A percentile compares a stretch with the other conserved stretches of the same genome.
These are phyloP conservation scores for Eimeria brunetti DNA, from an alignment of 169 alveolate species.

Conservation along the genomic window DNA sequence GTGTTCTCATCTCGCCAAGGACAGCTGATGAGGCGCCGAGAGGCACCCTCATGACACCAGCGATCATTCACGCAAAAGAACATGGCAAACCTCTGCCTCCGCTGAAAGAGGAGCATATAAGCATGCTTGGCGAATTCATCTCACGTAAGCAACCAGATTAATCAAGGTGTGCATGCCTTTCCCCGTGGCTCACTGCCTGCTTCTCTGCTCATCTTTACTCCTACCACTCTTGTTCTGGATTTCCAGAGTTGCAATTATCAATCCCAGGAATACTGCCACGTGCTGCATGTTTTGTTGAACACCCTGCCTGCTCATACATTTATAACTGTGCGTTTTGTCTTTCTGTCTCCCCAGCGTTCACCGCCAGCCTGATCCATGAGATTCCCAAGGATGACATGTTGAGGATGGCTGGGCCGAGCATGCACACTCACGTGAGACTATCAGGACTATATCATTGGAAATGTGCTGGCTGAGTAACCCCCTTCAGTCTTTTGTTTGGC, in stretches of 20 bases:
- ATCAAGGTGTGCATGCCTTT: background rate
- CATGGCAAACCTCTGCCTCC: constrained; percentile 44
- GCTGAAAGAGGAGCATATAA: background rate
- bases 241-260: background rate
- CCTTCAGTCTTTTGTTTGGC: background rate
- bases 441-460: background rate
- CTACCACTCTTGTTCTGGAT: background rate
- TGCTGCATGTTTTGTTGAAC: background rate
- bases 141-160: background rate
- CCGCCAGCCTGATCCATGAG: constrained; percentile 4
- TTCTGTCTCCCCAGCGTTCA: background rate
- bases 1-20: constrained; percentile 22
- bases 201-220: background rate
- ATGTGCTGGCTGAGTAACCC: background rate
- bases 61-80: constrained; percentile 25
- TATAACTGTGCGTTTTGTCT: background rate
- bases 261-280: background rate
- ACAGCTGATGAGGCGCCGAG: constrained; percentile 11
- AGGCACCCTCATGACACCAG: constrained; percentile 45
- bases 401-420: constrained; percentile 38
- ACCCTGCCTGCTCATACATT: background rate
- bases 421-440: constrained; percentile 8
- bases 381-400: constrained; percentile 43
- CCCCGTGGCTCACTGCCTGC: background rate
- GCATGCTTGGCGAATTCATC: constrained; percentile 31